Base-by-base conservation (phyloP, 2,329 filamentous ascomycete genomes). In the Paracoccidioides brasiliensis region DNA sequence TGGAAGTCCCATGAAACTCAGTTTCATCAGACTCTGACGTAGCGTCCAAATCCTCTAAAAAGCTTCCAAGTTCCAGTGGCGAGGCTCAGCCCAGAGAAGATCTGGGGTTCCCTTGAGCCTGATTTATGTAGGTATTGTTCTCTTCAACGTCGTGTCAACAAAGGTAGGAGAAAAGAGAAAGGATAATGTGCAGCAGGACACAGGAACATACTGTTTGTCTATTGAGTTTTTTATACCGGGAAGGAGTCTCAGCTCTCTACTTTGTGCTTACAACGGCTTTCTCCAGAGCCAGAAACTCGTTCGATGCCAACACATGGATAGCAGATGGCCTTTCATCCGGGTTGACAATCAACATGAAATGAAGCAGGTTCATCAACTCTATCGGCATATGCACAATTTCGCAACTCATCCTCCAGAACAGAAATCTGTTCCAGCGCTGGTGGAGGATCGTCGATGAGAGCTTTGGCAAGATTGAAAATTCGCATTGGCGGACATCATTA, bases 361-460 rank as follows among this genome's bases (percentile, higher is more conserved):
- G 50, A 57, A 61, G 55, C 46, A 61, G 53, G 46, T 56, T 54
- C 48, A 32, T 58, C 48, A 60, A 48, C 51, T 61, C 52, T 22
- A 9, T 8, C 54, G 43, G 53, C 45, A 58, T 61, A 40, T 56
- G 54, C 42, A 58, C 41, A 32, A 32, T 57, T 58, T 56, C 37
- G 55, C 40, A 46, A 56, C 49, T 60, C 58, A 14, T 56, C 48
- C 30, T 60, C 53, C 12, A 95, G 70, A 95, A 89, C 89, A 86
- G 83, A 70, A 88, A 86, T 64, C 73, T 95, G 4, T 86, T 95
- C 3, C 77, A 95, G 9, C 81, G 81, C 51, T 87, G 90, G 65
- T 95, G 89, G 88, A 80, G 91, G 38, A 14, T 58, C 53, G 53
- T 55, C 15, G 49, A 22, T 49, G 45, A 52, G 49, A 50, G 35